phyloP scores from a whole-genome alignment of 2,329 filamentous ascomycete genomes.

The Trichophyton simii region DNA sequence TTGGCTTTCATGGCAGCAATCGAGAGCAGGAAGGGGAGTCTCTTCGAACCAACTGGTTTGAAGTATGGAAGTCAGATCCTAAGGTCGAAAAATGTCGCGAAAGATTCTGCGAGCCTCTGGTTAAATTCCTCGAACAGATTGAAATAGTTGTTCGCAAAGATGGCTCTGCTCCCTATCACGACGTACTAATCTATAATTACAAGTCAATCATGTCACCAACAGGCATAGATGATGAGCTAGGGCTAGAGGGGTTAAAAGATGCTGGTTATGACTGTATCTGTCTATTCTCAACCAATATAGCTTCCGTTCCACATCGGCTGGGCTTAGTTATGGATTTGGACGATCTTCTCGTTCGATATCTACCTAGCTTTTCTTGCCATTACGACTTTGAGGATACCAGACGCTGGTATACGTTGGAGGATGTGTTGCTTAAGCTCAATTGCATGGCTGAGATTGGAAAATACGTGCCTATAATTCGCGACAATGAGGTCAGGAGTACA shows the following conservation, averaged over 20 bases:
- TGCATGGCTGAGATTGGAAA: not conserved
- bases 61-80: not conserved
- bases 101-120: not conserved
- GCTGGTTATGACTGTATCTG: not conserved
- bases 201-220: not conserved
- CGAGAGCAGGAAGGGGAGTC: not conserved
- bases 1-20: not conserved
- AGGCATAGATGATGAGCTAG: not conserved
- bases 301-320: not conserved
- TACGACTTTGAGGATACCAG: not conserved
- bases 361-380: not conserved
- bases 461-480: not conserved
- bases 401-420: not conserved
- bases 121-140: not conserved
- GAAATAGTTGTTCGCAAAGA: not conserved
- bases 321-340: not conserved
- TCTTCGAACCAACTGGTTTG: not conserved
- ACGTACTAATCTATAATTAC: not conserved
- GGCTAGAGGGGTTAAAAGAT: not conserved
- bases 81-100: not conserved
- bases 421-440: not conserved
- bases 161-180: not conserved
- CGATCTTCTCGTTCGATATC: not conserved
- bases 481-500: not conserved
- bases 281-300: not conserved